phyloP scores from a whole-genome alignment of 768 basidiomycete genomes.

The Leccinum variicolor region DNA sequence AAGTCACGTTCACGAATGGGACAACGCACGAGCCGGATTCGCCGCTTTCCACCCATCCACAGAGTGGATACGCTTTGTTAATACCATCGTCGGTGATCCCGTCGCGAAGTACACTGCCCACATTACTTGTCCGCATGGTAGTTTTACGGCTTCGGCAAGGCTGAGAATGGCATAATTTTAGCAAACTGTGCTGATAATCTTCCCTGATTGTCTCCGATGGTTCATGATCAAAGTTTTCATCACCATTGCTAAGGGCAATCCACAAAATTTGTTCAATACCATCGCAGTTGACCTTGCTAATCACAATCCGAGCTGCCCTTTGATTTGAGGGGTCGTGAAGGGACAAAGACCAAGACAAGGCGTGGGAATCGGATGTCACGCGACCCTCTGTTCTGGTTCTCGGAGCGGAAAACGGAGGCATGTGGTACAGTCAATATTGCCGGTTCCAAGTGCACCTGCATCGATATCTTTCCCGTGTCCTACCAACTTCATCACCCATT shows the following conservation, averaged over 20 bases:
- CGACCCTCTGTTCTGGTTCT: neutral
- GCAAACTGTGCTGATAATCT: neutral
- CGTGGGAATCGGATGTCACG: neutral
- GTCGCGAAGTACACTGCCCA: conserved; percentile 1
- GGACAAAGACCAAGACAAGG: too few relatives aligned
- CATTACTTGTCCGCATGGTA: neutral
- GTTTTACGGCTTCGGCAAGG: neutral
- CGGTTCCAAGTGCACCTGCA: conserved; percentile 14
- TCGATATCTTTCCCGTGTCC: conserved; percentile 23
- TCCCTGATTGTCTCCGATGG: neutral
- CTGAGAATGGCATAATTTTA: neutral
- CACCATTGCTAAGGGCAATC: neutral
- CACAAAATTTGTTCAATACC: too few relatives aligned
- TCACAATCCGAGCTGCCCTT: too few relatives aligned
- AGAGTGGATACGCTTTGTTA: neutral
- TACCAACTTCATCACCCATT: neutral
- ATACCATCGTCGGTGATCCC: neutral
- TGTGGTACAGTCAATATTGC: conserved; percentile 22
- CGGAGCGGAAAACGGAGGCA: conserved; percentile 24
- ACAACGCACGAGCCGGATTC: neutral
- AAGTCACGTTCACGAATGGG: neutral
- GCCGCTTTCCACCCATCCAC: neutral
- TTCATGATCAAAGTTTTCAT: neutral
- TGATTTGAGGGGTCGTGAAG: too few relatives aligned
- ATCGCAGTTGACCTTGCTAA: too few relatives aligned